Base-by-base conservation (phyloP, 2,329 filamentous ascomycete species). In the Pseudonectria foliicola region DNA sequence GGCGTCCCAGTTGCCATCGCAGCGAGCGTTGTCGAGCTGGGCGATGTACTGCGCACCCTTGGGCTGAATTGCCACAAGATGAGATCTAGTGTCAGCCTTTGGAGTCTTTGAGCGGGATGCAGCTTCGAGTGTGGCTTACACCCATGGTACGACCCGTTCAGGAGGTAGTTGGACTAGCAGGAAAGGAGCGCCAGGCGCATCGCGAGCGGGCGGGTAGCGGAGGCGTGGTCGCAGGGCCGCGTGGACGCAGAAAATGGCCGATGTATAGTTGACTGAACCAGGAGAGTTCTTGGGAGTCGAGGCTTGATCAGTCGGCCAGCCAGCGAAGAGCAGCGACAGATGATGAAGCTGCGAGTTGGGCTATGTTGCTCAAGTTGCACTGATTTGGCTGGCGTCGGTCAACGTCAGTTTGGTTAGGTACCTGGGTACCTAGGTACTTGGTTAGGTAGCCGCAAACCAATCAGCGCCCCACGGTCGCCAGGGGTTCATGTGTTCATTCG, bases 1-100 rank as follows among this genome's bases (percentile, higher is more conserved):
- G 21, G 85, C 78, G 48, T 79, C 71, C 92, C 92, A 98, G 59
- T 80, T 81, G 34, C 84, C 88, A 53, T 90, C 80, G 62, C 87
- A 94, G 54, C 92, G 83, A 46, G 87, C 88, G 49, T 81, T 75
- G 60, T 96, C 86, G 55, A 98, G 77, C 62, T 80, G 77, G 57
- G 76, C 73, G 49, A 95, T 74, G 63, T 96, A 96, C 57, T 81
- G 77, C 49, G 74, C 74, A 43, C 81, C 89, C 68, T 98, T 98
- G 46, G 75, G 71, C 63, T 77, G 49, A 29, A 47, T 12, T 32
- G 29, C 18, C 32, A 38, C 31, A 43, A 32, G 29, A 37, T 21
- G 18, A 8, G 8, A 6, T 21, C 44, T 30, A 44, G 43, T 21
- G 39, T 55, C 37, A 53, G 49, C 43, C 36, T 45, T 31, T 23